Base-by-base conservation (phyloP, 306 rosid species). In the Quercus aquifolioides region DNA sequence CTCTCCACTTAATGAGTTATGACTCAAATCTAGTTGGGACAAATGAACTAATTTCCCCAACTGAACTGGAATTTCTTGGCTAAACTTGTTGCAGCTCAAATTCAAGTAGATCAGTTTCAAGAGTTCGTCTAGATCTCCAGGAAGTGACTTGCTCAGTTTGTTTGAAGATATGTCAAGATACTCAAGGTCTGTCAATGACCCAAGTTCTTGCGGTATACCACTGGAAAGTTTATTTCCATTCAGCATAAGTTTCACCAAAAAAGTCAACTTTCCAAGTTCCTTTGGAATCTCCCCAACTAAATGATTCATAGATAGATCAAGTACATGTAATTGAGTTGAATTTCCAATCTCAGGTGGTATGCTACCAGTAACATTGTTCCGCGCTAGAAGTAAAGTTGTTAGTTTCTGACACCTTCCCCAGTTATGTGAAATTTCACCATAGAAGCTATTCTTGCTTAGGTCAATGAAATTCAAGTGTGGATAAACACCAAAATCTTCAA, bases 51-150 rank as follows among this genome's bases (percentile, higher is more conserved):
- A 76, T 28, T 65, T 76, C 33, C 62, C 63, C 21, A 76, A 65
- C 26, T 17, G 3, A 30, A 31, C 3, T 64, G 80, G 80, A 64
- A 76, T 30, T 13, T 5, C 54, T 20, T 41, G 64, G 55, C 35
- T 31, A n/a, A 76, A 76, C 51, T 13, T 64, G 64, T 65, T 77
- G 18, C 54, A 6, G 65, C 67, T 67, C 65, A 77, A 77, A 67
- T 77, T 68, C 55, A 77, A 15, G 65, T 67, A 21, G 80, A n/a
- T 9, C 57, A 77, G 54, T 8, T 33, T 33, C 15, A 55, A 9
- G 17, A 77, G 25, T 30, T 31, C 54, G 14, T 63, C 55, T 4
- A 54, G 4, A 52, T n/a, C 6, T 43, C 23, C 25, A 1, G 80
- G 55, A 67, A 77, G 20, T 4, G 74, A 77, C 18, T 75, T 38